Evolutionary conservation across 2,329 filamentous ascomycete genomes (phyloP), one percentile per base, ranked within the genome.

Genomic region (Waltergamsia citrina): DNA sequence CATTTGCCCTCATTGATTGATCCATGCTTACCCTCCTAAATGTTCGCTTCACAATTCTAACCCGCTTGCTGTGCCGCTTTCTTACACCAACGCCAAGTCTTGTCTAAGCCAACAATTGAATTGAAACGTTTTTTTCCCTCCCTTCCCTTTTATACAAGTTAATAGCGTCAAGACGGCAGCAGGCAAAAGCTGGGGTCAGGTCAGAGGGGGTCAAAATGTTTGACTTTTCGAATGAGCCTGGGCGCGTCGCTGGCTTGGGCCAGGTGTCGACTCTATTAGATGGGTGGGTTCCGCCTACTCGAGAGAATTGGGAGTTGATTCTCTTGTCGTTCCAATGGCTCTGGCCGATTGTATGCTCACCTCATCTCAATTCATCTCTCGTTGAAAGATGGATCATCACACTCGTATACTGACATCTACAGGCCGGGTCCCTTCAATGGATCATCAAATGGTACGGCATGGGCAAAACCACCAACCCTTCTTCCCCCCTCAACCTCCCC

Each of bases 381-480:
- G n/a, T n/a, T n/a, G n/a, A n/a, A n/a, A n/a, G n/a, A n/a, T n/a
- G n/a, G n/a, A n/a, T n/a, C n/a, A 29, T 23, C n/a, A 17, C 37
- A 18, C 16, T 7, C 24, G 39, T 3, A 4, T 17, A 21, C 41
- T 43, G 9, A 11, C 29, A 36, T 42, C 12, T 4, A 7, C 25
- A 41, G 39, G 24, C 86, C 42, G 79, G 79, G 0, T 71, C 76
- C 2, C 33, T 74, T 16, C 87, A 94, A 74, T 93, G 82, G 80
- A 38, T 79, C 36, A 62, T 70, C n/a, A 71, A 75, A 36, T 94
- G 76, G 71, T 92, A 95, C 56, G 85, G 85, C 33, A 86, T 90
- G 65, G 92, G 92, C 55, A 96, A 96, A 61, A 94, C 88, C 3
- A 94, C 86, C 4, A 70, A 78, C 14, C 51, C 68, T 4, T n/a